Evolutionary conservation across 106 monocot genomes (phyloP), one percentile per base, ranked within the genome.

Genomic region (Dendrobium huoshanense): DNA sequence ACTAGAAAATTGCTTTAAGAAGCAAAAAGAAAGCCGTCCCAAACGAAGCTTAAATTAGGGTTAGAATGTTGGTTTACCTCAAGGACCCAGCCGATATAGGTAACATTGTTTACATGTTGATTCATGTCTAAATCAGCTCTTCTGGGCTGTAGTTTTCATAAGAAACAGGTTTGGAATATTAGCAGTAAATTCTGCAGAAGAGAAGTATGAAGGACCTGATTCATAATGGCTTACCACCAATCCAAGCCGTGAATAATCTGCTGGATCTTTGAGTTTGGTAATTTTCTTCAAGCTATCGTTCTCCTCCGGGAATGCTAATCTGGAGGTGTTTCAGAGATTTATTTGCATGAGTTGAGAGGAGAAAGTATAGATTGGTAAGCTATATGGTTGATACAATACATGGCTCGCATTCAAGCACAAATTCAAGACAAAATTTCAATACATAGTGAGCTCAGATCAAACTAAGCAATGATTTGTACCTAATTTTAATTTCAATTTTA

Each of bases 101-200:
- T 89, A 43, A 99, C 99, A 70, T 99, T 99, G 85, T 99, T 99
- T 67, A 99, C 99, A 88, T 99, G 99, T 77, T 93, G 99, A 78
- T 99, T 99, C 99, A 99, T 99, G 82, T 99, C 99, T 29, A 99
- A 80, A 89, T 99, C 99, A 67, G 93, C 99, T 91, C 99, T 99
- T 68, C 99, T 93, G 4, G 99, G 99, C 99, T 99, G 84, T 55
- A 80, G 15, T 55, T 54, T 49, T 61, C 67, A 80, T 58, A 16
- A 25, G 2, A 11, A 67, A 10, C 2, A 59, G 9, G 4, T 7
- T 22, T 51, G 7, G 5, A 61, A 25, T 70, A 49, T 0, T 2
- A n/a, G 4, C 20, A 27, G 33, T 80, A 31, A 41, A 74, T 74
- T 74, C 18, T 41, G 41, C 20, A 20, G 6, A 74, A 20, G 11